These are phyloP conservation scores for Gliomastix tumulicola DNA, from an alignment of 2,329 filamentous ascomycete species.

Conservation along the genomic window DNA sequence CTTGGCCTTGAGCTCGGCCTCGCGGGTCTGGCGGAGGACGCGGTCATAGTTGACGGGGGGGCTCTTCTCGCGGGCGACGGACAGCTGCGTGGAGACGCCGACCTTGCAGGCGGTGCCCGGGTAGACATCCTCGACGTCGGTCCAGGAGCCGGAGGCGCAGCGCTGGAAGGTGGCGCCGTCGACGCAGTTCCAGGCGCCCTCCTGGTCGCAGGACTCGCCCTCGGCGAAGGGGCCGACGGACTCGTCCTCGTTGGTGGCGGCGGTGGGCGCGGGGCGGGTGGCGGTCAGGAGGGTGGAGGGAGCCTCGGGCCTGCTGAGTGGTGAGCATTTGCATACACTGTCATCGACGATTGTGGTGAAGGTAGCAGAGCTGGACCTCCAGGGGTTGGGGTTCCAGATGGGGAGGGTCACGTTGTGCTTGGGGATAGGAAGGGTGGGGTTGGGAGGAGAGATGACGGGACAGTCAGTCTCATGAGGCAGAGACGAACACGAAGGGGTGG, in stretches of 20 bases:
- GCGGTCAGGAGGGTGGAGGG: slow-evolving; percentile 1
- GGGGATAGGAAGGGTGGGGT: slow-evolving; percentile 14
- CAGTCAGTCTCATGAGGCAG: too few species aligned
- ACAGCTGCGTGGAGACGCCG: slow-evolving; percentile 16
- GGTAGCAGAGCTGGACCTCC: slow-evolving; percentile 4
- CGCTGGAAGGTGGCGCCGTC: slow-evolving; percentile 51
- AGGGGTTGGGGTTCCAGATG: slow-evolving; percentile 7
- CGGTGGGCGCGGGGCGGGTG: background rate
- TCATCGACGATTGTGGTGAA: too few species aligned
- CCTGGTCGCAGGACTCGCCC: slow-evolving; percentile 38
- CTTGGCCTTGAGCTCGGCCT: too few species aligned
- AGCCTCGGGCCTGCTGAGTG: background rate
- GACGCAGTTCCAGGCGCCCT: slow-evolving; percentile 55
- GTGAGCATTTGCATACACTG: too few species aligned
- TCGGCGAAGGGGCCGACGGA: slow-evolving; percentile 20
- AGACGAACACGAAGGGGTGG: slow-evolving; percentile 7
- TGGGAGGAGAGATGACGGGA: slow-evolving; percentile 5
- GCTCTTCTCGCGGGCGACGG: slow-evolving; percentile 4
- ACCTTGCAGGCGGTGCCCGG: slow-evolving; percentile 43
- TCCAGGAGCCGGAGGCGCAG: slow-evolving; percentile 54
- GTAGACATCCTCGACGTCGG: slow-evolving; percentile 38
- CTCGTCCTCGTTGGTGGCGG: slow-evolving; percentile 7
- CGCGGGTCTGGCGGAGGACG: slow-evolving; percentile 1
- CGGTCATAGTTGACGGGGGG: slow-evolving; percentile 1
- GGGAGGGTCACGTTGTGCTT: slow-evolving; percentile 8